Base-by-base conservation (phyloP, 805 yeast genomes). In the Yarrowia sp. region DNA sequence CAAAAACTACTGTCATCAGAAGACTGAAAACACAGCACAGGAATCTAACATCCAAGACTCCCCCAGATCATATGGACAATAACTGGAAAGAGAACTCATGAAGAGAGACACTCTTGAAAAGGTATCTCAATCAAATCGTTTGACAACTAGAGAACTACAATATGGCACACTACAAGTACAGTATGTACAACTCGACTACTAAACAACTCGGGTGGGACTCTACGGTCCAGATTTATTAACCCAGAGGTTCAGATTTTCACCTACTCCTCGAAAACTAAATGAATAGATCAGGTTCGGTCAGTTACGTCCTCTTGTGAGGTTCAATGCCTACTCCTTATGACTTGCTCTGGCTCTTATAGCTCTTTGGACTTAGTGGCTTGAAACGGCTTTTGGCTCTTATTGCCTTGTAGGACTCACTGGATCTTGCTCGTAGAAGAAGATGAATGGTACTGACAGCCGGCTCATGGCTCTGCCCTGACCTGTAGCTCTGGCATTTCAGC, bases 341-440 rank as follows among this genome's bases (percentile, higher is more conserved):
- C 40, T 36, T 36, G 40, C 40, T 36, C 40, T 4, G 40, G 45
- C 45, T 8, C 45, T 41, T 41, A 41, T 41, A 9, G 16, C 45
- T 41, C 15, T 12, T 2, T 4, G 45, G 45, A 41, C 45, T 41
- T 14, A 15, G 2, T 12, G 45, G 45, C 43, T 41, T 14, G n/a
- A n/a, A 41, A 41, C 8, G 43, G 43, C 15, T 14, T 41, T 41
- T 41, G 45, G 45, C 45, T 9, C 45, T 41, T 38, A 38, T 11
- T 41, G 45, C 45, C 45, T 41, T 41, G 45, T 14, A 41, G 45
- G 45, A 41, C 45, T 41, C 14, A 41, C 45, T 41, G 45, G 45
- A 19, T 41, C 45, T 41, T 41, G 45, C 45, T 41, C 45, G 7
- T 26, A 26, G 19, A 19, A 26, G 19, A 19, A 1, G 19, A 19